Base-by-base conservation (phyloP, 345 rosid species). In the Gossypioides kirkii region DNA sequence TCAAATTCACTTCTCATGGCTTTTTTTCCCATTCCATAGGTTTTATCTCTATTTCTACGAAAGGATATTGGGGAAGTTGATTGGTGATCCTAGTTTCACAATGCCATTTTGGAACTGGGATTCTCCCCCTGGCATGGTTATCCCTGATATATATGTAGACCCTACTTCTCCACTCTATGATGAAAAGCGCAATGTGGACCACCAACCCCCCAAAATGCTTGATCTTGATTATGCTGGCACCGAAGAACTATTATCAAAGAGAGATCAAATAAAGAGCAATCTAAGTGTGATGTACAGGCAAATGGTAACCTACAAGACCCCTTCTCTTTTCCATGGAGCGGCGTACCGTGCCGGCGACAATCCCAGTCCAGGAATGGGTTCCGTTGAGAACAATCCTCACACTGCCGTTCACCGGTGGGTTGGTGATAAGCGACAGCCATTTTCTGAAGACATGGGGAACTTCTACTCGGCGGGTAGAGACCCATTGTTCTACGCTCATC, bases 71-170 rank as follows among this genome's bases (percentile, higher is more conserved):
- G 61, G 61, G 7, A 58, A 58, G 28, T 12, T 58, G 17, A 58
- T 58, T 4, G 61, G 36, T 58, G 61, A 58, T 58, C 61, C 61
- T 1, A 11, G 12, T 58, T 58, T 58, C 61, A 36, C 36, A 1
- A 58, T 58, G 61, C 61, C 61, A 11, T 58, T 58, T 58, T 58
- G 61, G 61, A 58, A 58, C 16, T 58, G 61, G 61, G 61, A 58
- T 58, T 14, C 61, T 25, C 9, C 36, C 6, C 16, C 8, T 58
- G 61, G 61, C 16, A 23, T 23, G 32, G 1, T 13, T 58, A 58
- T 58, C 32, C 61, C 61, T 25, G 36, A 23, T 6, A 58, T 58
- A 58, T 58, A 58, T 4, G 61, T 58, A 1, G 17, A 58, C 36
- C 61, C 61, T 5, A 25, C 4, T 16, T 58, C 61, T 11, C 38